Conservation (phyloP, 2,329 filamentous ascomycete species). For the Cadophora gregata region DNA sequence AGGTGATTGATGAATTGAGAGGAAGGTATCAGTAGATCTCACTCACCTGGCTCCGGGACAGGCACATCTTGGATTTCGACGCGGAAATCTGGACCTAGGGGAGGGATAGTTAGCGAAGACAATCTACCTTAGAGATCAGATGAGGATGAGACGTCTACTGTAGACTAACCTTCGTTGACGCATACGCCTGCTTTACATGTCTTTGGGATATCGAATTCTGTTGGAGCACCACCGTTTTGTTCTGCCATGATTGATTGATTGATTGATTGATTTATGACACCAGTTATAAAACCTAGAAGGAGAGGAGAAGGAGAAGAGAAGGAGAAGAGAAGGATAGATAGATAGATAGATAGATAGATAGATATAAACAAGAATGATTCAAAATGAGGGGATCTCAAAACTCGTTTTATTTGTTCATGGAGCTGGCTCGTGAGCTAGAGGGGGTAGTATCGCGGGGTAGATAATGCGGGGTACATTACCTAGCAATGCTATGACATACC, state of each 20-base stretch:
- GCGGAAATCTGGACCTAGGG: conserved; percentile 51
- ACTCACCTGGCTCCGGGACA: conserved; percentile 52
- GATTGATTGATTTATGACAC: conserved; percentile 9
- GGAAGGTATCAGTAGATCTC: neutral
- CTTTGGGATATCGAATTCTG: conserved; percentile 50
- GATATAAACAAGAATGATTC: neutral
- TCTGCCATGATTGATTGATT: conserved; percentile 19
- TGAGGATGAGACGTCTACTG: neutral
- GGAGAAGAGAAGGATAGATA: no score
- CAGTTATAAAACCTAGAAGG: no score
- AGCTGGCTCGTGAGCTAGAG: neutral
- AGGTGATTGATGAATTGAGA: no score
- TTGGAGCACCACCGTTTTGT: conserved; percentile 4
- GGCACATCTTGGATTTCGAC: conserved; percentile 55
- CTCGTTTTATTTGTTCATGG: neutral
- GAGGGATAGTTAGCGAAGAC: neutral
- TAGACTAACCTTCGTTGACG: conserved; percentile 47
- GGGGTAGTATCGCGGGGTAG: conserved; percentile 9
- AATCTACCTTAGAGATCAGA: neutral
- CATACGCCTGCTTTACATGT: conserved; percentile 58
- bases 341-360: conserved; percentile 8
- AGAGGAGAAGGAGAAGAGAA: no score
- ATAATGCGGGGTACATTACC: no score
- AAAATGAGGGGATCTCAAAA: neutral
- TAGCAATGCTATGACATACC: no score